Evolutionary conservation across 2,329 filamentous ascomycete genomes (phyloP).

Genomic region (Podosphaera leucotricha): DNA sequence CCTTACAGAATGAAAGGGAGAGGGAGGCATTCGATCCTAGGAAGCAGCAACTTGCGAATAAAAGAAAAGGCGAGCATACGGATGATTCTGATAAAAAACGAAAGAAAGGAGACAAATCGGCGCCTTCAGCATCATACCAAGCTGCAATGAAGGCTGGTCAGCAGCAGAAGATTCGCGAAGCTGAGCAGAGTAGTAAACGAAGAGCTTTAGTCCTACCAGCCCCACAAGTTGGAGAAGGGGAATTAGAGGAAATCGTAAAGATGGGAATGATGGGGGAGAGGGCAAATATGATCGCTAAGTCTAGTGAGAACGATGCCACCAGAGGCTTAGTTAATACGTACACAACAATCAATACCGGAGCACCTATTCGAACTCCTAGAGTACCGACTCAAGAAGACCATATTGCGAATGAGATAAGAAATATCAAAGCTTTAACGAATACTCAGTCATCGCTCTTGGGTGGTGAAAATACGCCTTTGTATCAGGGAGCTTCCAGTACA

Average conservation of each 20-base stretch:
- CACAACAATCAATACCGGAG: conserved; percentile 51
- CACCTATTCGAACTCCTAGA: conserved; percentile 77
- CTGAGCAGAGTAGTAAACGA: conserved; percentile 89
- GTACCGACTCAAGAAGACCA: conserved; percentile 84
- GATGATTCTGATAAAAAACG: conserved; percentile 61
- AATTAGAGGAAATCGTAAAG: conserved; percentile 95
- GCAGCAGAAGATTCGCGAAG: conserved; percentile 82
- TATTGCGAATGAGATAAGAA: conserved; percentile 88
- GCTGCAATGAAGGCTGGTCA: conserved; percentile 85
- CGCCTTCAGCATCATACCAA: conserved; percentile 53
- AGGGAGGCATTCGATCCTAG: conserved; percentile 72
- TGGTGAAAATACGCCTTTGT: conserved; percentile 76
- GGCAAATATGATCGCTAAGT: conserved; percentile 49
- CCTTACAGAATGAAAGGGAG: conserved; percentile 57
- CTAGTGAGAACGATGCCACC: conserved; percentile 65
- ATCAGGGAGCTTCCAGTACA: conserved; percentile 60
- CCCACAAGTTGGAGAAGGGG: conserved; percentile 77
- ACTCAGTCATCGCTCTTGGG: conserved; percentile 85
- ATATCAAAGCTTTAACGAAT: conserved; percentile 76
- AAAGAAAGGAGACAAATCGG: conserved; percentile 69
- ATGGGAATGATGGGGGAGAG: conserved; percentile 89
- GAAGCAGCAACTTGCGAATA: conserved; percentile 75
- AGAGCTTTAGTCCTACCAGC: conserved; percentile 60
- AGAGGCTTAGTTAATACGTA: conserved; percentile 76
- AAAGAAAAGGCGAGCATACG: conserved; percentile 80